These are phyloP conservation scores for Kodamaea fungicola DNA, from an alignment of 1,139 yeast genomes.

Conservation along the genomic window DNA sequence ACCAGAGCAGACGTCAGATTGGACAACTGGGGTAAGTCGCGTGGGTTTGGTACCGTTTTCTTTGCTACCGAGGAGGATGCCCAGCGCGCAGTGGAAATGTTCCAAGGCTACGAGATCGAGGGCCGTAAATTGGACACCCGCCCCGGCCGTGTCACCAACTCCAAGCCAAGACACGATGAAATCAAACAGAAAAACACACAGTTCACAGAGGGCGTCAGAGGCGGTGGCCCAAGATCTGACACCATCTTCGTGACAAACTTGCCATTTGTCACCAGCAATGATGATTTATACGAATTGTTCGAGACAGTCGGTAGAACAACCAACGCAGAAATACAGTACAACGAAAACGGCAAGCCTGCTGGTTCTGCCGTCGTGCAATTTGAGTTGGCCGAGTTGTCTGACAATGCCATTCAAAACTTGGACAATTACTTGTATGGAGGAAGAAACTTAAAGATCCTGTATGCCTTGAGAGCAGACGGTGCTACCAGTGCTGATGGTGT, in stretches of 20 bases:
- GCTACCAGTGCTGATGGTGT: constrained; percentile 3
- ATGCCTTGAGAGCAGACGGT: constrained; percentile 37
- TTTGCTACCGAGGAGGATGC: constrained; percentile 61
- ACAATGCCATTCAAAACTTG: constrained; percentile 68
- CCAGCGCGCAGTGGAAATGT: constrained; percentile 54
- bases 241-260: constrained; percentile 72
- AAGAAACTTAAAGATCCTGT: constrained; percentile 63
- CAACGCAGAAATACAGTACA: constrained; percentile 74
- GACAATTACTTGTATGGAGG: constrained; percentile 84
- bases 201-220: constrained; percentile 62
- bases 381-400: constrained; percentile 66
- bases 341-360: constrained; percentile 63
- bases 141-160: constrained; percentile 44
- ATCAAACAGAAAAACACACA: constrained; percentile 36
- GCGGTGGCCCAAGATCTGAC: constrained; percentile 61
- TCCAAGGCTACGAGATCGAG: constrained; percentile 63
- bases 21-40: constrained; percentile 71
- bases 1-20: constrained; percentile 75
- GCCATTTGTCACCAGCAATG: constrained; percentile 84
- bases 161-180: constrained; percentile 10
- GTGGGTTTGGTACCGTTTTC: constrained; percentile 81
- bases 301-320: constrained; percentile 78
- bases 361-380: constrained; percentile 87
- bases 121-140: constrained; percentile 72
- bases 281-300: constrained; percentile 81